phyloP scores from a whole-genome alignment of 495 filamentous ascomycete genomes.

The Umbilicaria muhlenbergii region DNA sequence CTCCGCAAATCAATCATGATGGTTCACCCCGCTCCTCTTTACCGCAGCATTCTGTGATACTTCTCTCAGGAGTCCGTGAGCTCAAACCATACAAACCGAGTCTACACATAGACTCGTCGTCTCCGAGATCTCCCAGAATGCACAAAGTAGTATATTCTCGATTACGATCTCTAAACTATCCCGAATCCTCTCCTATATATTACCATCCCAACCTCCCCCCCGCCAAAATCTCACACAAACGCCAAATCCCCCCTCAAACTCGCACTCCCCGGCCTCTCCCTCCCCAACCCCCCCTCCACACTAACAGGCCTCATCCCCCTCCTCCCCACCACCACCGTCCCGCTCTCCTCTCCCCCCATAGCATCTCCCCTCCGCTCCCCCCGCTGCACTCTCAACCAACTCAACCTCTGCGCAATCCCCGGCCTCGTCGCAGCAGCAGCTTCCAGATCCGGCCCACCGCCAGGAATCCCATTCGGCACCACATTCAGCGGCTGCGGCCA shows the following conservation, averaged over 20 bases:
- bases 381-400: constrained; percentile 1
- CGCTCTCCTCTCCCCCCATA: not conserved
- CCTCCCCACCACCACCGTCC: not conserved
- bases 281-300: constrained; percentile 43
- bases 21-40: too few relatives aligned
- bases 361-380: not conserved
- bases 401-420: constrained; percentile 4
- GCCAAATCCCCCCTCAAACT: constrained; percentile 8
- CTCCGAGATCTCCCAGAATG: too few relatives aligned
- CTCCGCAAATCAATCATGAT: too few relatives aligned
- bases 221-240: not conserved
- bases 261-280: constrained; percentile 86
- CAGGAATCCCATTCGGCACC: too few relatives aligned
- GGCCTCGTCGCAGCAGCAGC: not conserved
- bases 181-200: not conserved
- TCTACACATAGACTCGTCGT: too few relatives aligned
- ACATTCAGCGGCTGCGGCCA: not conserved
- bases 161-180: too few relatives aligned
- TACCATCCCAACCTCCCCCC: constrained; percentile 3
- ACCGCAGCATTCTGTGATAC: too few relatives aligned
- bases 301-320: constrained; percentile 48
- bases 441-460: not conserved
- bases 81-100: too few relatives aligned
- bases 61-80: too few relatives aligned
- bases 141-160: too few relatives aligned